Conservation (phyloP, 208 protist genomes). For the Balamuthia mandrillaris region DNA sequence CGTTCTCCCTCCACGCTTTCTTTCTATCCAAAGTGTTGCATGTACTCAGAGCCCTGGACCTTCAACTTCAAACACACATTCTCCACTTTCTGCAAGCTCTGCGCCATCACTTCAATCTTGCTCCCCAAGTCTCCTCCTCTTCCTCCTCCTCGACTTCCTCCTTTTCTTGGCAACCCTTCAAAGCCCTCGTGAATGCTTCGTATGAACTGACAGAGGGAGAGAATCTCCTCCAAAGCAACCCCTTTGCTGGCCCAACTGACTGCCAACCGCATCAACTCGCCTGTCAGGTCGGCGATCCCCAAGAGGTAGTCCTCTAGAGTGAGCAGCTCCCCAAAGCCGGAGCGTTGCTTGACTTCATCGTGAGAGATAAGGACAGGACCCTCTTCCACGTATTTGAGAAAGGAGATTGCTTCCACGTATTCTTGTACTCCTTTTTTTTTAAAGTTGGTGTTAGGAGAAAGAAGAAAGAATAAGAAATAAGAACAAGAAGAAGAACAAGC, state of each 20-base stretch:
- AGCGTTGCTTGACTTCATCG: conserved; percentile 30
- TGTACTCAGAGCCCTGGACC: neutral
- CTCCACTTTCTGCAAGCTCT: conserved; percentile 52
- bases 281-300: conserved; percentile 44
- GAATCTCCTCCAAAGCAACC: neutral
- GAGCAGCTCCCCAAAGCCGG: neutral
- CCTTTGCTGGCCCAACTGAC: conserved; percentile 29
- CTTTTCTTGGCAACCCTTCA: too few relatives aligned
- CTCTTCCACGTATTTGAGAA: conserved; percentile 45
- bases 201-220: conserved; percentile 30
- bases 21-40: too few relatives aligned
- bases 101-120: conserved; percentile 41
- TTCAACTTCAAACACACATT: conserved; percentile 10
- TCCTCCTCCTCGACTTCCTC: too few relatives aligned
- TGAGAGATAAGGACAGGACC: conserved; percentile 21
- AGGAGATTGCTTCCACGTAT: conserved; percentile 51
- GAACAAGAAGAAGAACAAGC: too few relatives aligned
- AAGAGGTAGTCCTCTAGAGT: conserved; percentile 45
- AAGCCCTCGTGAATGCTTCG: conserved; percentile 23
- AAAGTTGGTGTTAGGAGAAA: too few relatives aligned
- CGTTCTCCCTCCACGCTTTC: too few relatives aligned
- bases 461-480: too few relatives aligned
- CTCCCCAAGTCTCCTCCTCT: conserved; percentile 18
- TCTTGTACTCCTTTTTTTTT: too few relatives aligned
- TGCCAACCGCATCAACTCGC: conserved; percentile 53